Evolutionary conservation across 164 flowering plant genomes (phyloP), one percentile per base, ranked within the genome.

Genomic region (Saururus chinensis): DNA sequence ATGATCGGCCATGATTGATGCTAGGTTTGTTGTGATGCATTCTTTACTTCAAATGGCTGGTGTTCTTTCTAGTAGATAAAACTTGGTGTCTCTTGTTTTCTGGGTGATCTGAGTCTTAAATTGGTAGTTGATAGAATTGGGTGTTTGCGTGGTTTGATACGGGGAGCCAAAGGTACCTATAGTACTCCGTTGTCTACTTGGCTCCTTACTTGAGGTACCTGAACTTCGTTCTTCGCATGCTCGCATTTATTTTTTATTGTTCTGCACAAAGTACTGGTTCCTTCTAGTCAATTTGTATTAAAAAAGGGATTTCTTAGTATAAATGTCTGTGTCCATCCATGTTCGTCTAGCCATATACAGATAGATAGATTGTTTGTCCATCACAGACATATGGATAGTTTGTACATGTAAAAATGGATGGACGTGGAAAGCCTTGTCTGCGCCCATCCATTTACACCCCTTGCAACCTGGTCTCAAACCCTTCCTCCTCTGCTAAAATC

Each of bases 11-110:
- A 73, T 85, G 6, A 76, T 76, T 11, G 91, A 87, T 69, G 63
- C 82, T 19, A 79, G 93, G 77, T 77, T 87, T 53, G 88, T 87
- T 0, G 89, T 75, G 0, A 92, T 92, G 88, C 77, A 80, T 92
- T 54, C 96, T 96, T 59, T 89, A 80, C 78, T 92, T 92, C 73
- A 92, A 89, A 80, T 92, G 96, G 93, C 82, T 89, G 93, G 96
- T 92, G 62, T 17, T 67, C 10, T 55, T 14, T 52, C 25, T 40
- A 1, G 26, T 40, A n/a, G 48, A 8, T 13, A 6, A 40, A 25
- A 10, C 5, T 56, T 21, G 17, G n/a, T 40, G 56, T 52, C 40
- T 59, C 0, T 10, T 25, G 16, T 60, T 69, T 19, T 19, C 6
- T 1, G 56, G 12, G 62, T 25, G 25, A 8, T 56, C 17, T 56